These are phyloP conservation scores for Soucietia sequanensis DNA, from an alignment of 805 yeast species.

Conservation along the genomic window DNA sequence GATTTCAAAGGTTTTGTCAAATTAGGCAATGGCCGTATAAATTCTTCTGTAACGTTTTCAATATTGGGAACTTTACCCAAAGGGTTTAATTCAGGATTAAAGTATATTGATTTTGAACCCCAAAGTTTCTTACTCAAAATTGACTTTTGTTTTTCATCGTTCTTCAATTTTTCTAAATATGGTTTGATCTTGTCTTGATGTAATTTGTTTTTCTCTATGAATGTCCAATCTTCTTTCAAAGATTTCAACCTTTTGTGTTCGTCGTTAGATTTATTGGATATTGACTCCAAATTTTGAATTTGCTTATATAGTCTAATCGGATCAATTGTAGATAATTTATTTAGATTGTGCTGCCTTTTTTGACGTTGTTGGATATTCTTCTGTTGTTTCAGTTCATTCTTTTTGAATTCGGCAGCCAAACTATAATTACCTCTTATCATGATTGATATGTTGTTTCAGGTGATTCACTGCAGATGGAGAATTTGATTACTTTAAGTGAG, in stretches of 20 bases:
- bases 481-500: too few species aligned
- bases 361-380: conserved; percentile 36
- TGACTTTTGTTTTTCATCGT: conserved; percentile 14
- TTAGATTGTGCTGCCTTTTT: conserved; percentile 26
- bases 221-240: conserved; percentile 41
- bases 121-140: conserved; percentile 26
- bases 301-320: conserved; percentile 35
- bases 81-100: conserved; percentile 67
- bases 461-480: too few species aligned
- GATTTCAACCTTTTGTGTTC: conserved; percentile 19
- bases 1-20: conserved; percentile 30
- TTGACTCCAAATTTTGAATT: conserved; percentile 26
- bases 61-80: conserved; percentile 51
- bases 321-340: conserved; percentile 25
- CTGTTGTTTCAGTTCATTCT: conserved; percentile 35
- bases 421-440: conserved; percentile 33
- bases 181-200: conserved; percentile 27
- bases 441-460: too few species aligned
- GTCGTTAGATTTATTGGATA: conserved; percentile 10
- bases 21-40: conserved; percentile 19
- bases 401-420: conserved; percentile 36
- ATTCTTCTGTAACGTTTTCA: conserved; percentile 6
- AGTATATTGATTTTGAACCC: conserved; percentile 53
- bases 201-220: conserved; percentile 31
- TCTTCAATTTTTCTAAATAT: conserved; percentile 20